These are phyloP conservation scores for Leccinellum albellum DNA, from an alignment of 768 basidiomycete species.

Conservation along the genomic window DNA sequence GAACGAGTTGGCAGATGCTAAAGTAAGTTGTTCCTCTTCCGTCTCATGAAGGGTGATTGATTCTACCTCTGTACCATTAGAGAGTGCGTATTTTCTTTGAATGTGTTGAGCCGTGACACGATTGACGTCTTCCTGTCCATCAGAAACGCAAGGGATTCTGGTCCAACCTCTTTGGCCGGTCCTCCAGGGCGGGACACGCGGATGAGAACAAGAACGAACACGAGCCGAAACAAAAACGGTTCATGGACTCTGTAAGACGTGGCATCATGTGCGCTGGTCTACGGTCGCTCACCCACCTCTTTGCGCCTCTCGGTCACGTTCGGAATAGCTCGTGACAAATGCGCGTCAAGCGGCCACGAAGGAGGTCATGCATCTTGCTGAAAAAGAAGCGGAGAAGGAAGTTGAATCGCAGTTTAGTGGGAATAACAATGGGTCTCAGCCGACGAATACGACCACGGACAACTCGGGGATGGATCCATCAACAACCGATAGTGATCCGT, in stretches of 20 bases:
- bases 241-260: slow-evolving; percentile 9
- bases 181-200: not conserved
- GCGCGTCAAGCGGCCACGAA: slow-evolving; percentile 6
- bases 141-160: slow-evolving; percentile 20
- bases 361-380: slow-evolving; percentile 7
- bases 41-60: not conserved
- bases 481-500: not conserved
- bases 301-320: not conserved
- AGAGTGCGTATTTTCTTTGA: slow-evolving; percentile 2
- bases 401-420: not conserved
- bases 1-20: not conserved
- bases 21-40: not conserved
- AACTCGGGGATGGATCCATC: not conserved
- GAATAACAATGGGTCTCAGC: not conserved
- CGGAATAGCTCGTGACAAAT: not conserved
- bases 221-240: not conserved
- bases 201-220: not conserved
- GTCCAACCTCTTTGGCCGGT: slow-evolving; percentile 5
- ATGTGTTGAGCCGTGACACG: not conserved
- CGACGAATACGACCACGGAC: not conserved
- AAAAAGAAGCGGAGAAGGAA: slow-evolving; percentile 8
- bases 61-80: not conserved
- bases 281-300: no score
- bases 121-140: not conserved
- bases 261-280: not conserved